A percentile compares a stretch with the other conserved stretches of the same genome.
These are phyloP conservation scores for Hamamelis virginiana DNA, from an alignment of 164 flowering plant species.

Conservation along the genomic window DNA sequence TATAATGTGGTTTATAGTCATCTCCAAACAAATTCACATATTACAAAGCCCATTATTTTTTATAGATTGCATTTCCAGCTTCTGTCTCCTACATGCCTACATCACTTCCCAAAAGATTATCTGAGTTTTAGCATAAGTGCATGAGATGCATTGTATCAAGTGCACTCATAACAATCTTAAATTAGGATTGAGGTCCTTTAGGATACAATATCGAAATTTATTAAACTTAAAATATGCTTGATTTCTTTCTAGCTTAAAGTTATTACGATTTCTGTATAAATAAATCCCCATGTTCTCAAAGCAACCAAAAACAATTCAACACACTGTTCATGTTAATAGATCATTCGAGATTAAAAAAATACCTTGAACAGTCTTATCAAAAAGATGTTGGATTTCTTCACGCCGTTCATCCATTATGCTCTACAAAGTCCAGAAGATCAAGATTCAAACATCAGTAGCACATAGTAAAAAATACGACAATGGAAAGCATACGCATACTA, in stretches of 20 bases:
- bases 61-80: too few species aligned
- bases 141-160: too few species aligned
- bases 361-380: slow-evolving; percentile 82
- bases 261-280: not conserved
- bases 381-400: slow-evolving; percentile 53
- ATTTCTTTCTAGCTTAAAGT: not conserved
- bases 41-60: not conserved
- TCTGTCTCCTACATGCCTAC: too few species aligned
- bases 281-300: not conserved
- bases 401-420: slow-evolving; percentile 42
- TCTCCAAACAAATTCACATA: not conserved
- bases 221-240: not conserved
- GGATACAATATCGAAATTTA: too few species aligned
- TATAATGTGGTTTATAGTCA: not conserved
- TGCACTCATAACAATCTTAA: too few species aligned
- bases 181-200: too few species aligned
- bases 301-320: not conserved
- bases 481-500: not conserved
- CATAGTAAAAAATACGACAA: not conserved
- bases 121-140: too few species aligned
- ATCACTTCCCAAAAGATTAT: too few species aligned
- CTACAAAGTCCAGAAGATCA: slow-evolving; percentile 34
- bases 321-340: not conserved
- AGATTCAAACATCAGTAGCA: not conserved
- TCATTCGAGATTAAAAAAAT: slow-evolving; percentile 5